Evolutionary conservation across 192 early-diverging fungal genomes (phyloP), one percentile per base, ranked within the genome.

Genomic region (Backusella westeae): DNA sequence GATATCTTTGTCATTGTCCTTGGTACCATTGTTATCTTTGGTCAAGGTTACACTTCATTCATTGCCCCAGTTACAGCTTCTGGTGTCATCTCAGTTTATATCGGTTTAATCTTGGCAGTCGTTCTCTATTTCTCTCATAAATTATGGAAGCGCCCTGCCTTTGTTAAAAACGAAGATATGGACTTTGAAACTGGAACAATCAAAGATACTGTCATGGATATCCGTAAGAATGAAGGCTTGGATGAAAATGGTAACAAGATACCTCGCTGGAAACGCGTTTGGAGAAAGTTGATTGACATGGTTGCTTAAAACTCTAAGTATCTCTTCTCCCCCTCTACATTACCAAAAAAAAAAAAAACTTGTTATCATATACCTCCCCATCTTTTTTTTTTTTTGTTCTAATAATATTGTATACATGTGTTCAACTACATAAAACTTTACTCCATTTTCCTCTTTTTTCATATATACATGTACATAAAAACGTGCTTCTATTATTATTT

Each of bases 1-100:
- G 91, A 91, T 39, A 87, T 92, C 67, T 87, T 92, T 46, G 88
- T 94, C 12, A 84, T 94, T 56, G 67, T 87, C 1, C 75, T 95
- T 53, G 90, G 89, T 7, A 41, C 81, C 12, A 85, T 92, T 67
- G 90, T 87, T 66, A 87, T 84, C 67, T 82, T 89, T 75, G 86
- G 80, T 63, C 90, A 87, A 77, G 90, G 83, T 10, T 91, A 87
- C 77, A 85, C 76, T 32, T 86, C 86, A 42, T 89, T 83, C 81
- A 85, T 85, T 41, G 84, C 52, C 42, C 91, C 69, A 68, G 83
- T 90, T 71, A 85, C 86, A 36, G 86, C 80, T 19, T 39, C 72
- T 0, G 77, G 80, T 72, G 85, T 93, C 78, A 69, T 93, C 19
- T 88, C 90, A 17, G 85, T 87, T 36, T 89, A 92, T 72, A 82